Conservation (phyloP, 2,329 filamentous ascomycete species). For the Malbranchea cinnamomea region DNA sequence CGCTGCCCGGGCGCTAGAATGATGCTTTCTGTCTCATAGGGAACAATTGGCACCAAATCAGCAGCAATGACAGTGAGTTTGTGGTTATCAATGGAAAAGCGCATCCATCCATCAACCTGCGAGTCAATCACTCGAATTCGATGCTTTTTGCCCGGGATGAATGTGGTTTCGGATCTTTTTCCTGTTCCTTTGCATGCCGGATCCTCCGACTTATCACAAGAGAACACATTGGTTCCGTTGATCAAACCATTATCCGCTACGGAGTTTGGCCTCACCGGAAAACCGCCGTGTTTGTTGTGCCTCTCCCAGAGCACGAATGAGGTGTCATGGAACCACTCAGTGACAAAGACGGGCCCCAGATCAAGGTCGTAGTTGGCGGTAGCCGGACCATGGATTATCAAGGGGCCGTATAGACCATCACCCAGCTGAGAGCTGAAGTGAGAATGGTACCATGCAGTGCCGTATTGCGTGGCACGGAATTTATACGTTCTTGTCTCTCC, state of each 20-base stretch:
- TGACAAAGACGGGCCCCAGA: not conserved
- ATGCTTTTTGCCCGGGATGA: conserved; percentile 18
- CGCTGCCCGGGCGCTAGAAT: conserved; percentile 20
- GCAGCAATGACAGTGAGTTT: conserved; percentile 40
- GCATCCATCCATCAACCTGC: conserved; percentile 35
- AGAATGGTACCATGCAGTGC: conserved; percentile 21
- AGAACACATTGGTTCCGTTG: conserved; percentile 9
- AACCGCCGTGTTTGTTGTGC: not conserved
- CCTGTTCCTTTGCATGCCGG: not conserved
- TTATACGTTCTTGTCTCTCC: conserved; percentile 20
- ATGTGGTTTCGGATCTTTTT: conserved; percentile 1
- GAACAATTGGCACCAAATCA: conserved; percentile 45
- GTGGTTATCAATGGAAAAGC: conserved; percentile 40
- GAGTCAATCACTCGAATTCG: conserved; percentile 23
- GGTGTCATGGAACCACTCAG: conserved; percentile 1
- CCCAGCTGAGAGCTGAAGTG: conserved; percentile 18
- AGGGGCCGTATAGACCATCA: conserved; percentile 19
- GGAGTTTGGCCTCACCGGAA: conserved; percentile 1
- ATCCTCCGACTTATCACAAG: not conserved
- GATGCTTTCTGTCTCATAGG: conserved; percentile 36
- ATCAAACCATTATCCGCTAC: conserved; percentile 11
- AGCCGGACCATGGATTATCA: conserved; percentile 26
- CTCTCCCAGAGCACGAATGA: not conserved
- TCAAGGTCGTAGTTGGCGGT: conserved; percentile 23
- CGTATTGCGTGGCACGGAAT: conserved; percentile 17